phyloP scores from a whole-genome alignment of 2,329 filamentous ascomycete species.

The Ceratocystis papillata region DNA sequence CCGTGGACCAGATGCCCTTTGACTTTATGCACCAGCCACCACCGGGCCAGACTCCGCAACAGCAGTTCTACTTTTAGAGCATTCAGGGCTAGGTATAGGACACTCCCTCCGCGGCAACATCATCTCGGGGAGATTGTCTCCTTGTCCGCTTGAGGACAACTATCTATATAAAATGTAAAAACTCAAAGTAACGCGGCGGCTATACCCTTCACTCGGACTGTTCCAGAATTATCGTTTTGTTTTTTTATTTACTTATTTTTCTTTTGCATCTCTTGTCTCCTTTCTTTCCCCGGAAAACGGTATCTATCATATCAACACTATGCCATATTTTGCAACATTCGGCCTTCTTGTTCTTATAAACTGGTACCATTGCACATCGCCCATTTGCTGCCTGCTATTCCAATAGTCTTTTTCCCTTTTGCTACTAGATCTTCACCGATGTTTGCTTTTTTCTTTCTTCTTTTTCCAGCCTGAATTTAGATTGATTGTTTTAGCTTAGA shows the following conservation, averaged over 20 bases:
- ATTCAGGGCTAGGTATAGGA: too few relatives aligned
- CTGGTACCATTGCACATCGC: neutral
- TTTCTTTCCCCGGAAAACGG: neutral
- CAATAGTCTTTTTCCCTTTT: constrained; percentile 3
- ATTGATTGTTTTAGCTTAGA: constrained; percentile 12
- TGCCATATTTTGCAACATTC: neutral
- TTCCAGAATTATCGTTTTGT: neutral
- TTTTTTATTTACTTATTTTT: neutral
- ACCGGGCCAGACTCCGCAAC: constrained; percentile 47
- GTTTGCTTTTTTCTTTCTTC: constrained; percentile 4
- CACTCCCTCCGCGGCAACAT: too few relatives aligned
- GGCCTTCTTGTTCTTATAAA: constrained; percentile 7
- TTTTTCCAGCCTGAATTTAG: neutral
- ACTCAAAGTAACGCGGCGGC: constrained; percentile 11
- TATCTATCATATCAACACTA: neutral
- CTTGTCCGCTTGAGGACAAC: neutral
- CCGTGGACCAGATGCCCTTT: constrained; percentile 48
- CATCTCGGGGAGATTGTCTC: neutral
- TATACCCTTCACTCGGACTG: constrained; percentile 16
- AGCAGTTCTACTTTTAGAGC: constrained; percentile 45
- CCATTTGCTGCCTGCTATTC: too few relatives aligned
- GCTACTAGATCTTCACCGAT: too few relatives aligned
- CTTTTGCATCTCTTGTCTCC: neutral
- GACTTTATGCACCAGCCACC: constrained; percentile 50
- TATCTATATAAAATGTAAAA: neutral